Conservation (phyloP, 768 basidiomycete genomes). For the Antrodiella citrinella region DNA sequence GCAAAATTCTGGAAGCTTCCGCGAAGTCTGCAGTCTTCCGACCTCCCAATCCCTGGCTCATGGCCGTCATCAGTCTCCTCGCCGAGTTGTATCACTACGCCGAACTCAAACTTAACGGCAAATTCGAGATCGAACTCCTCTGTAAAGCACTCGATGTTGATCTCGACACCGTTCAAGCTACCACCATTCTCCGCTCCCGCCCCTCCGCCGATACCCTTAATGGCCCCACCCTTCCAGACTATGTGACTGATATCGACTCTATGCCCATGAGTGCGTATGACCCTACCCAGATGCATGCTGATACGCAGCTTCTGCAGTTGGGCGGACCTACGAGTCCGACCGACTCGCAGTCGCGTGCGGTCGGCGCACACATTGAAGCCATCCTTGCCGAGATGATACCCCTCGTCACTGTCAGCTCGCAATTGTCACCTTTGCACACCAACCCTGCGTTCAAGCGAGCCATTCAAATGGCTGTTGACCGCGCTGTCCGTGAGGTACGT, state of each 20-base stretch:
- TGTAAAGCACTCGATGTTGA: conserved; percentile 90
- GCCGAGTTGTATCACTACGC: conserved; percentile 97
- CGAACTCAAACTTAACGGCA: conserved; percentile 91
- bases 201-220: conserved; percentile 47
- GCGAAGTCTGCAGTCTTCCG: conserved; percentile 87
- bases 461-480: conserved; percentile 84
- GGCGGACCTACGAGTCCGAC: conserved; percentile 46
- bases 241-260: conserved; percentile 72
- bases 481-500: conserved; percentile 86
- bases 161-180: conserved; percentile 76
- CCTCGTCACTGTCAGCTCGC: conserved; percentile 70
- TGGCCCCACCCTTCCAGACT: conserved; percentile 66
- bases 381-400: conserved; percentile 65
- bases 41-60: conserved; percentile 97
- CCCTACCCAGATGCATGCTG: conserved; percentile 37
- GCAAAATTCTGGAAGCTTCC: conserved; percentile 91
- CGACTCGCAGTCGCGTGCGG: conserved; percentile 51
- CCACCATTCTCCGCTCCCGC: conserved; percentile 73
- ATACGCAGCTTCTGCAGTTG: conserved; percentile 56
- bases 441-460: conserved; percentile 87
- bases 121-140: conserved; percentile 97
- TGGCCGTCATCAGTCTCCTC: conserved; percentile 87
- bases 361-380: conserved; percentile 74
- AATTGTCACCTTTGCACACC: conserved; percentile 62
- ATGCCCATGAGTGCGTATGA: conserved; percentile 71